Evolutionary conservation across 371 early-diverging fungal species (phyloP), one percentile per base, ranked within the genome.

Genomic region (Apophysomyces ossiformis): DNA sequence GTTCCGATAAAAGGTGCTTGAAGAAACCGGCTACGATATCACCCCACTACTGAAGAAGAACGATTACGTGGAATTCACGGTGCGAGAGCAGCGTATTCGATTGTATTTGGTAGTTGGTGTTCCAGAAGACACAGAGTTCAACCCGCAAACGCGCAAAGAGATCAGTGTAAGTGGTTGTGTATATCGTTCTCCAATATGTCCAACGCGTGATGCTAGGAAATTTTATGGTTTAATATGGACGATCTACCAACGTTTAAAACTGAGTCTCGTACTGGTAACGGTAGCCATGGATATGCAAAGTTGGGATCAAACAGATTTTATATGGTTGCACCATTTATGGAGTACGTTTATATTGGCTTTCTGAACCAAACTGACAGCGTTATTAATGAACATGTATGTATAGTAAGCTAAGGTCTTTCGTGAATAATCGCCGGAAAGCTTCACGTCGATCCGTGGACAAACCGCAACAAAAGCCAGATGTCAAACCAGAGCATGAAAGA

Each of bases 21-120:
- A 99, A 80, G 99, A 99, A 69, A 96, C 96, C 4, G 99, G 99
- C 9, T 99, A 93, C 76, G 96, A 99, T 75, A 88, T 94, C 15
- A 69, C 87, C 12, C 87, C 89, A 16, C 88, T 86, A 65, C 74
- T 99, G 64, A 84, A 82, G 43, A 88, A 88, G 58, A 81, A 92
- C 57, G 89, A 93, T 61, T 95, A 81, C 68, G 81, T 95, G 26
- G 96, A 97, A 77, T 69, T 90, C 32, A 91, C 89, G 16, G 89
- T 96, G 75, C 78, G 89, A 36, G 95, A 95, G 67, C 96, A 98
- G 75, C 81, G 91, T 59, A 92, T 97, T 57, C 89, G 96, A 57
- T 76, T 99, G 66, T 99, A 96, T 69, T 90, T 97, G 64, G 88
- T 96, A 58, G 80, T 92, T 63, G 96, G 97, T 64, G 95, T 99